Conservation (phyloP, 2,329 filamentous ascomycete genomes). For the Epichloe festucae region DNA sequence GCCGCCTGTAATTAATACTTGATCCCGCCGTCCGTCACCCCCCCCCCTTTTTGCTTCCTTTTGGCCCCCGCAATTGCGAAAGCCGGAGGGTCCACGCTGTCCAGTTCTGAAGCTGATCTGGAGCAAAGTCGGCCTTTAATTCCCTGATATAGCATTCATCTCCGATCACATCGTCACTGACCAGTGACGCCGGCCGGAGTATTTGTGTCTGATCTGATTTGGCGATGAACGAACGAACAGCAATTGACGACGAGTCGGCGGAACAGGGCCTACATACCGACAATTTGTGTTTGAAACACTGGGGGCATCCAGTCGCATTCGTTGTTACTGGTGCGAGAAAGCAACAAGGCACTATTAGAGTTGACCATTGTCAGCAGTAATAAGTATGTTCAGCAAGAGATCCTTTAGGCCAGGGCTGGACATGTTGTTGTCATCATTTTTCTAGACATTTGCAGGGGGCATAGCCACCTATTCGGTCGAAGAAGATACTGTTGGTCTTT, state of each 20-base stretch:
- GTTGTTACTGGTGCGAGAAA: no score
- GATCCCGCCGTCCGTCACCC: not conserved
- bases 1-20: not conserved
- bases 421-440: no score
- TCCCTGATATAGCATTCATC: constrained; percentile 11
- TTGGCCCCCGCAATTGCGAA: not conserved
- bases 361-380: no score
- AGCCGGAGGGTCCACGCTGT: constrained; percentile 1
- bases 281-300: no score
- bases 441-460: no score
- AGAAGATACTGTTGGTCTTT: no score
- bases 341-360: no score
- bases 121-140: constrained; percentile 4
- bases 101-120: not conserved
- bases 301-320: no score
- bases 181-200: not conserved
- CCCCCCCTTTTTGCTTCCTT: no score
- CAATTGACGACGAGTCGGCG: not conserved
- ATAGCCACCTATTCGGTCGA: no score
- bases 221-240: not conserved
- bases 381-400: no score
- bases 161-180: constrained; percentile 6
- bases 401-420: no score
- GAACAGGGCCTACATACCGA: not conserved
- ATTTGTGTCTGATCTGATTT: constrained; percentile 5